Base-by-base conservation (phyloP, 2,329 filamentous ascomycete genomes). In the Stemphylium vesicarium region DNA sequence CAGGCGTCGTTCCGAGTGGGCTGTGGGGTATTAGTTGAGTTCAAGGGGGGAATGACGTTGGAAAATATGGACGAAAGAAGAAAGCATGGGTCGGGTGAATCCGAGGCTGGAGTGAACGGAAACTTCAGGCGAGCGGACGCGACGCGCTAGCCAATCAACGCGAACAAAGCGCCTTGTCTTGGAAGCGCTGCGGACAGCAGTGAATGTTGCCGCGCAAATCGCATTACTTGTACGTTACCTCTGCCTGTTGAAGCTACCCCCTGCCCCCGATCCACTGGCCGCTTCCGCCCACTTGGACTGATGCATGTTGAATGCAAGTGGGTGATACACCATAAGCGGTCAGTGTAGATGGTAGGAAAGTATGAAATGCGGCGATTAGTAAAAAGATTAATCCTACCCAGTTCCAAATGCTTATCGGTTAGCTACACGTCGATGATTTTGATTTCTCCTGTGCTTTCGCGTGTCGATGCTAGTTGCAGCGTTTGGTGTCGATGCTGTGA, bases 91-190 rank as follows among this genome's bases (percentile, higher is more conserved):
- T 24, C 37, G 42, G 55, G 33, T 49, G 53, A 57, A 42, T 33
- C 46, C 31, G 44, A 44, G 49, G 50, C 49, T 41, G 56, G 49
- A 37, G 36, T 54, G 56, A 57, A 57, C 35, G 57, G 48, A 50
- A 55, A 56, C 55, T 59, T 52, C 51, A 53, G 51, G 56, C 56
- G 52, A 56, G 59, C 41, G 40, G 41, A 55, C 62, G 64, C 60
- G 59, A 57, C 61, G 64, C 65, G 59, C 61, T 65, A 38, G 42
- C 53, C 55, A 62, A 59, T 57, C 50, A 59, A 53, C 39, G 46
- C 47, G 50, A 50, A 58, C 55, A 53, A 38, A 37, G 43, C 45
- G 53, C 41, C 43, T 22, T 24, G 18, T 39, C 22, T 32, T 54
- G 37, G 39, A 39, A 38, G 50, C 43, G 46, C 39, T 44, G 32